Conservation (phyloP, 1,284 basidiomycete genomes). For the Inonotus obliquus region DNA sequence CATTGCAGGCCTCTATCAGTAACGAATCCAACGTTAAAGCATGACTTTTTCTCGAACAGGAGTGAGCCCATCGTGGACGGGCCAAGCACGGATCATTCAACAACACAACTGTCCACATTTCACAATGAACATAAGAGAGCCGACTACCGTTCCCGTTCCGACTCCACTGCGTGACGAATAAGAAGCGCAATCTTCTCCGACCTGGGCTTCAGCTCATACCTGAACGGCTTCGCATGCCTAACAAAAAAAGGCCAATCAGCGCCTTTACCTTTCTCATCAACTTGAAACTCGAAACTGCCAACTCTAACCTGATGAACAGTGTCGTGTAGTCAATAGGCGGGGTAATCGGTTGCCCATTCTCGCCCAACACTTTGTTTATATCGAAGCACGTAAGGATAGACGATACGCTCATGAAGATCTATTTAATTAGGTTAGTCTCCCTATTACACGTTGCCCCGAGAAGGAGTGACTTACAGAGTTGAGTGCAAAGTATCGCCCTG, state of each 20-base stretch:
- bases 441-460: not conserved
- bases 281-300: not conserved
- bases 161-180: constrained; percentile 6
- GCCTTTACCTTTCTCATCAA: not conserved
- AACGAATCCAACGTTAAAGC: too few species aligned
- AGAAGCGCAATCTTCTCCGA: constrained; percentile 1
- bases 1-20: too few species aligned
- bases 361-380: constrained; percentile 8
- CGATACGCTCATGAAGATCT: constrained; percentile 12
- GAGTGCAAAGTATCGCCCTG: constrained; percentile 13
- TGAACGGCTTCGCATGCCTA: constrained; percentile 15
- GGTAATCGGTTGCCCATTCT: constrained; percentile 7
- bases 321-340: not conserved
- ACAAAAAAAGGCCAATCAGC: too few species aligned
- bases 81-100: too few species aligned
- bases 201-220: constrained; percentile 10
- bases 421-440: not conserved
- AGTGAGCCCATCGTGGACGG: too few species aligned
- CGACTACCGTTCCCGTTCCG: not conserved
- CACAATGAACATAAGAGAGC: too few species aligned
- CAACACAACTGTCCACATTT: too few species aligned
- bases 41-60: too few species aligned
- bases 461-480: not conserved
- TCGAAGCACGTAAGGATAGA: constrained; percentile 10
- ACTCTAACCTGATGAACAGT: constrained; percentile 3